Evolutionary conservation across 768 basidiomycete species (phyloP).

Genomic region (Coprinopsis marcescibilis): DNA sequence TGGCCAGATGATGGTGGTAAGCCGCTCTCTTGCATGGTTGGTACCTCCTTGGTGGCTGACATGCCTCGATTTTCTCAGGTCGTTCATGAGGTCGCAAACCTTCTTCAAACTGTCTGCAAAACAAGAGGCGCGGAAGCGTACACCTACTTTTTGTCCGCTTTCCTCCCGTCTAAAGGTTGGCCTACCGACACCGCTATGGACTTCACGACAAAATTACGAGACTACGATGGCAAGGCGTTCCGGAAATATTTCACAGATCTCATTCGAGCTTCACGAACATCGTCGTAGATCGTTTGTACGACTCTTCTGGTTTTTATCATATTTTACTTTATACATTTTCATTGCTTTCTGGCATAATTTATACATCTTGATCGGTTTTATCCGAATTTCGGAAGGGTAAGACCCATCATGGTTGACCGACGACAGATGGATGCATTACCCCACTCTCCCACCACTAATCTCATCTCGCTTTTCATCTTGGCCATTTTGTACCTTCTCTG

Average conservation of each 20-base stretch:
- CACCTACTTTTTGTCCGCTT: conserved; percentile 70
- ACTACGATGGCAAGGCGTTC: conserved; percentile 70
- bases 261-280: conserved; percentile 63
- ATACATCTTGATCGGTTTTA: no score
- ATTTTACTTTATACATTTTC: not conserved
- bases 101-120: conserved; percentile 74
- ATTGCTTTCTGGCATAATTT: no score
- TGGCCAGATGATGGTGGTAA: conserved; percentile 76
- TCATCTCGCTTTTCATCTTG: no score
- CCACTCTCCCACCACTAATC: no score
- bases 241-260: conserved; percentile 86
- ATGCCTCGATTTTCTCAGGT: conserved; percentile 52
- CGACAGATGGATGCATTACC: no score
- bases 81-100: conserved; percentile 80
- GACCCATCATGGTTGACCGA: no score
- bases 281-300: conserved; percentile 41
- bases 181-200: conserved; percentile 72
- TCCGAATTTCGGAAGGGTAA: no score
- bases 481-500: no score
- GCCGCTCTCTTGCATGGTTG: conserved; percentile 23
- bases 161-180: conserved; percentile 87
- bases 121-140: conserved; percentile 79
- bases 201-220: conserved; percentile 70
- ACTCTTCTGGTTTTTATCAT: not conserved
- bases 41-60: not conserved